Conservation (phyloP, 129 eudicot genomes). For the Dittrichia graveolens region DNA sequence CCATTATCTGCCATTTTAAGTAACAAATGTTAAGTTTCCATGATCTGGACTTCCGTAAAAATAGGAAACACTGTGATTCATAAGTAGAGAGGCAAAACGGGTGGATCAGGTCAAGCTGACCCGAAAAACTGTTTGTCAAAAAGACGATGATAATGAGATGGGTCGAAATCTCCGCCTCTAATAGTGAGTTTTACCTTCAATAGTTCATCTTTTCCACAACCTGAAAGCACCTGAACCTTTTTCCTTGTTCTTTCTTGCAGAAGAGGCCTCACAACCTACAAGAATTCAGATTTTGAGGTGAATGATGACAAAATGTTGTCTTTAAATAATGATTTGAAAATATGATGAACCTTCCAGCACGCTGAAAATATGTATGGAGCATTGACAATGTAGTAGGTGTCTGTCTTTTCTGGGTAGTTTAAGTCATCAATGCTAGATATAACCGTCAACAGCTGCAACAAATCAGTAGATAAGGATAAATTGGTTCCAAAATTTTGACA, state of each 20-base stretch:
- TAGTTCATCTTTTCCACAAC: conserved; percentile 78
- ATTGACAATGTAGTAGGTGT: conserved; percentile 83
- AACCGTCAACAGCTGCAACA: conserved; percentile 81
- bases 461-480: not conserved
- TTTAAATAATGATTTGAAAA: not conserved
- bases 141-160: no score
- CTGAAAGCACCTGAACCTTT: conserved; percentile 86
- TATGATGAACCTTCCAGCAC: conserved; percentile 82
- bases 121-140: no score
- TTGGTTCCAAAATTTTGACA: not conserved
- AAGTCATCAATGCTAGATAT: conserved; percentile 93
- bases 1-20: conserved; percentile 78
- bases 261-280: conserved; percentile 94
- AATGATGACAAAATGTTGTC: not conserved
- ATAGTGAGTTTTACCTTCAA: conserved; percentile 51
- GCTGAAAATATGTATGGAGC: conserved; percentile 97
- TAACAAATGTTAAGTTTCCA: not conserved
- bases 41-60: no score
- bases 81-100: no score
- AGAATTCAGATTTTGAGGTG: not conserved
- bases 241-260: conserved; percentile 89
- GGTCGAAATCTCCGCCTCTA: no score
- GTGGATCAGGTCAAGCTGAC: no score
- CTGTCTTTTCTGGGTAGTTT: conserved; percentile 96
- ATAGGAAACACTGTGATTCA: no score